Percentiles rank a stretch among this genome's conserved stretches.
phyloP scores from a whole-genome alignment of 2,329 filamentous ascomycete species.

The Didymella sp. region DNA sequence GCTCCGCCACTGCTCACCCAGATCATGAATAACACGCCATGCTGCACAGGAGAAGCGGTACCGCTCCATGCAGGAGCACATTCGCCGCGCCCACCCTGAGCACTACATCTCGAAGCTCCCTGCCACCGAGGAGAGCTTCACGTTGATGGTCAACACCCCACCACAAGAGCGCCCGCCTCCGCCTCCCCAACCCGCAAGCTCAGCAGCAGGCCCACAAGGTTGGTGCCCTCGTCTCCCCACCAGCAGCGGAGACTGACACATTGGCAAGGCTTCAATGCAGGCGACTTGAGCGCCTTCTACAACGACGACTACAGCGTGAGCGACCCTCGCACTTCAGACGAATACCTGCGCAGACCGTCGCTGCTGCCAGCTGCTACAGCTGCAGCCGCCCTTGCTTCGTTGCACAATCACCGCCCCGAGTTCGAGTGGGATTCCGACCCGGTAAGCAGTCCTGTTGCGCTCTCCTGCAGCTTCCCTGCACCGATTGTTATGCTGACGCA shows the following conservation, averaged over 20 bases:
- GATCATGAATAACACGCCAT: slow-evolving; percentile 43
- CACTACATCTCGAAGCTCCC: slow-evolving; percentile 98
- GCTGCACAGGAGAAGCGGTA: slow-evolving; percentile 82
- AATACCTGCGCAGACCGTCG: slow-evolving; percentile 69
- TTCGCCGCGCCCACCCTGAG: slow-evolving; percentile 93
- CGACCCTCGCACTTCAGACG: slow-evolving; percentile 73
- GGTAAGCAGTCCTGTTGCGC: slow-evolving; percentile 33
- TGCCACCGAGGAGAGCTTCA: slow-evolving; percentile 94
- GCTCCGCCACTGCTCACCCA: slow-evolving; percentile 18
- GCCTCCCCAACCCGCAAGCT: slow-evolving; percentile 53
- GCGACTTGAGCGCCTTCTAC: slow-evolving; percentile 71
- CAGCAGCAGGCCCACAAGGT: slow-evolving; percentile 46
- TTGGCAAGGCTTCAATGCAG: slow-evolving; percentile 55
- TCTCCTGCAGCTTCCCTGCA: slow-evolving; percentile 15
- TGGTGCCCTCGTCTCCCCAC: slow-evolving; percentile 39
- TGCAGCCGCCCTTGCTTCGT: slow-evolving; percentile 84
- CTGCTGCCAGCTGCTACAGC: slow-evolving; percentile 75
- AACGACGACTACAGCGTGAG: slow-evolving; percentile 70
- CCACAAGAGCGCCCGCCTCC: slow-evolving; percentile 73
- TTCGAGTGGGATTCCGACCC: slow-evolving; percentile 54
- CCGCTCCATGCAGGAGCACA: slow-evolving; percentile 99
- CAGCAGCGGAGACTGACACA: slow-evolving; percentile 46
- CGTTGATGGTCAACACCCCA: slow-evolving; percentile 92
- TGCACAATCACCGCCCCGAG: slow-evolving; percentile 80
- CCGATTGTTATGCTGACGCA: slow-evolving; percentile 28